These are phyloP conservation scores for Pseudogymnoascus sp. DNA, from an alignment of 2,329 filamentous ascomycete genomes.

Conservation along the genomic window DNA sequence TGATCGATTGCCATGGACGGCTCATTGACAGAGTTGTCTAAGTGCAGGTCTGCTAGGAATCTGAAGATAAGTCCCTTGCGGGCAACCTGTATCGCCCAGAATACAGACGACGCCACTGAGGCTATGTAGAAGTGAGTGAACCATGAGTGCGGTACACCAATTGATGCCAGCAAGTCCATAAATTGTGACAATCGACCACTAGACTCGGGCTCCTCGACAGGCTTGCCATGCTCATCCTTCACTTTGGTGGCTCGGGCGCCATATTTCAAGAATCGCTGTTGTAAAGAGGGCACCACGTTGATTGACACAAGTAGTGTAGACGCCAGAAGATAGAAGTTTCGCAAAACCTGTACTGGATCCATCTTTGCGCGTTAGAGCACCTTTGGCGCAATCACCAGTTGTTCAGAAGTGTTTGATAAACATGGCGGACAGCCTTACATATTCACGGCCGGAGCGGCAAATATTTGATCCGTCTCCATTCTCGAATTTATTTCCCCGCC, in stretches of 20 bases:
- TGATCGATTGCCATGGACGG: conserved; percentile 52
- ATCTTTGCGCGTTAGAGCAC: conserved; percentile 14
- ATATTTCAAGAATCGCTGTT: conserved; percentile 26
- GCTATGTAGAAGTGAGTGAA: conserved; percentile 81
- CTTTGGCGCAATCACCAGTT: neutral
- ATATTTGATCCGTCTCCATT: neutral
- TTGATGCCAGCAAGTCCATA: conserved; percentile 9
- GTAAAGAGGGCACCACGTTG: conserved; percentile 24
- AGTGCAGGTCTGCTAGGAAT: conserved; percentile 35
- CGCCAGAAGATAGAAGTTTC: conserved; percentile 24
- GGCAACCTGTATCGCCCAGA: conserved; percentile 65
- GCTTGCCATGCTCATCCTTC: conserved; percentile 10
- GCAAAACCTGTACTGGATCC: conserved; percentile 23
- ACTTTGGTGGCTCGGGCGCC: conserved; percentile 20
- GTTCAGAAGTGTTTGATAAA: neutral
- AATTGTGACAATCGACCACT: conserved; percentile 16
- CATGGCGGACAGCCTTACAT: neutral
- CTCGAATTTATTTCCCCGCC: conserved; percentile 9
- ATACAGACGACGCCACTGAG: conserved; percentile 60
- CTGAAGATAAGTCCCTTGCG: conserved; percentile 46
- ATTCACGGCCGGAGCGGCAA: neutral
- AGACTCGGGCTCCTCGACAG: neutral
- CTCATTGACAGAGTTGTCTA: neutral
- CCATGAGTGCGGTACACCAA: conserved; percentile 72
- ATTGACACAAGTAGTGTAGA: conserved; percentile 22